Evolutionary conservation across 2,329 filamentous ascomycete species (phyloP).

Genomic region (Elsinoe ampelina): DNA sequence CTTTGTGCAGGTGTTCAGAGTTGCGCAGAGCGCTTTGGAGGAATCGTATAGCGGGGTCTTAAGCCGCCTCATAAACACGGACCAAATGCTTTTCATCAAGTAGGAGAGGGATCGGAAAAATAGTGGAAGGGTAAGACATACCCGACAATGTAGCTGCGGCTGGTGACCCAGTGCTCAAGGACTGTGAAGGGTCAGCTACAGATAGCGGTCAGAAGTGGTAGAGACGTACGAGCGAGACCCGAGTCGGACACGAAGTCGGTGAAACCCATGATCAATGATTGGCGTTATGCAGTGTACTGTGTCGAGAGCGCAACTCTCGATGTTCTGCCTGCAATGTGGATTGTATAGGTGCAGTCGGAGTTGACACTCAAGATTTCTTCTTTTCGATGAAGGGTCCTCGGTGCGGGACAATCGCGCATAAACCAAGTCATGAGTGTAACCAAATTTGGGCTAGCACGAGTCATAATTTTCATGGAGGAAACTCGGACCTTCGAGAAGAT

Average conservation of each 20-base stretch:
- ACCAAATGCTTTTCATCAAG: conserved; percentile 83
- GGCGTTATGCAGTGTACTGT: conserved; percentile 8
- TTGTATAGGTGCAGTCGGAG: not conserved
- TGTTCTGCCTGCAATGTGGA: not conserved
- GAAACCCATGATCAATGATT: conserved; percentile 53
- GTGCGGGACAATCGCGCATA: not conserved
- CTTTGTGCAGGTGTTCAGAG: conserved; percentile 48
- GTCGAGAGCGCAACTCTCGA: not conserved
- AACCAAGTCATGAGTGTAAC: too few species aligned
- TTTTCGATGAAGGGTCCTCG: not conserved
- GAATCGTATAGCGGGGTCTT: conserved; percentile 83
- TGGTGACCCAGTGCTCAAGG: conserved; percentile 64
- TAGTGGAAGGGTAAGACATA: conserved; percentile 43
- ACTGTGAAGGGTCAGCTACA: conserved; percentile 33
- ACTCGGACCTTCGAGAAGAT: not conserved
- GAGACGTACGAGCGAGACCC: conserved; percentile 50
- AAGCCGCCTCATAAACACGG: conserved; percentile 92
- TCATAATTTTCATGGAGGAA: not conserved
- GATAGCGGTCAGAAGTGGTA: conserved; percentile 18
- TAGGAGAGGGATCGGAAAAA: conserved; percentile 23
- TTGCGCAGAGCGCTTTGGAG: conserved; percentile 65
- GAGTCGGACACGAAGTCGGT: conserved; percentile 57
- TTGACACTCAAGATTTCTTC: not conserved
- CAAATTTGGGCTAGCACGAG: not conserved
- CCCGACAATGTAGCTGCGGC: conserved; percentile 75